A percentile compares a stretch with the other conserved stretches of the same genome.
phyloP scores from a whole-genome alignment of 164 flowering plant species.

The Houttuynia cordata region DNA sequence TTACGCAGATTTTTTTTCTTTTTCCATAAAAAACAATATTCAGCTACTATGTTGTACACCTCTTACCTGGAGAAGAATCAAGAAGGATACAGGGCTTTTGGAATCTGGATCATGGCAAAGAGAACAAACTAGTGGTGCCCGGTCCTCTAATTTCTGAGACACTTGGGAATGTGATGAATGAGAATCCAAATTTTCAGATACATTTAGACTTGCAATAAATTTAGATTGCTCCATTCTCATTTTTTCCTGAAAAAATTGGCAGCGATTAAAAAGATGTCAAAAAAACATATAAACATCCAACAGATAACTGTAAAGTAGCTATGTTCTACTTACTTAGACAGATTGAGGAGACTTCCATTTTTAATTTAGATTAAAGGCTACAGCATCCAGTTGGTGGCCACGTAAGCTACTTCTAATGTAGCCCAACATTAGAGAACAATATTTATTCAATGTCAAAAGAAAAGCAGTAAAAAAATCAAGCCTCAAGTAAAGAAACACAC shows the following conservation, averaged over 20 bases:
- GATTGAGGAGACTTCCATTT: no score
- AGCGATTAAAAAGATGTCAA: background rate
- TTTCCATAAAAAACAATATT: no score
- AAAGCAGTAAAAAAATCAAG: no score
- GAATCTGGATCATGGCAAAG: slow-evolving; percentile 86
- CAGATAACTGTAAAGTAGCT: background rate
- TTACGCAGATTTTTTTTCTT: no score
- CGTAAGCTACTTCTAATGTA: no score
- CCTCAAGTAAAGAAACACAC: no score
- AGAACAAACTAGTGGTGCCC: slow-evolving; percentile 48
- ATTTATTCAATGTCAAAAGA: no score
- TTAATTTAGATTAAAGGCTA: no score
- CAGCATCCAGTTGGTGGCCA: no score
- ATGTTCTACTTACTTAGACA: no score
- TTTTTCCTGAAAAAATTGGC: slow-evolving; percentile 48
- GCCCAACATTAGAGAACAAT: no score
- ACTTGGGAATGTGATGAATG: slow-evolving; percentile 21
- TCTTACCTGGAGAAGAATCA: slow-evolving; percentile 79
- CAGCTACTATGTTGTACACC: background rate
- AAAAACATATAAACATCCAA: background rate
- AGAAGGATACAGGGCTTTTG: slow-evolving; percentile 49
- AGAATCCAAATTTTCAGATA: slow-evolving; percentile 27
- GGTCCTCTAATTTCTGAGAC: slow-evolving; percentile 23
- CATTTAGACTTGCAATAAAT: slow-evolving; percentile 55
- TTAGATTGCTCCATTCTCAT: slow-evolving; percentile 89